Evolutionary conservation across 805 yeast genomes (phyloP).

Genomic region (Candida incommunis): DNA sequence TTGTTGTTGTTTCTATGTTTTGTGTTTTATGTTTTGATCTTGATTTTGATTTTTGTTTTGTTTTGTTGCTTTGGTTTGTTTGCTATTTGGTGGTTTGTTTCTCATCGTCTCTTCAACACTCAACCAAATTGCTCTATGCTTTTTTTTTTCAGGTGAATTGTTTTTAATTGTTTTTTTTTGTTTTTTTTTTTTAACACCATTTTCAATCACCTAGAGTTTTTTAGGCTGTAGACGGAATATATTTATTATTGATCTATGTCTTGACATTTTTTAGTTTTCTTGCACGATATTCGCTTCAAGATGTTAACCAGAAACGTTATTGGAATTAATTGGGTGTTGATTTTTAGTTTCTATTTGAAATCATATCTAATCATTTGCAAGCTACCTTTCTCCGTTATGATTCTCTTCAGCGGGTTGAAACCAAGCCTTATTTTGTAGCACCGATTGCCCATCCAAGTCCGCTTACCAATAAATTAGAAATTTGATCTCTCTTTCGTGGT

Average conservation of each 20-base stretch:
- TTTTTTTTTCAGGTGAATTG: neutral
- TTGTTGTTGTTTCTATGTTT: too few species aligned
- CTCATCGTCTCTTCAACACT: too few species aligned
- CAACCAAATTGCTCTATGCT: neutral
- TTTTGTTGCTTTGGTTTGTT: neutral
- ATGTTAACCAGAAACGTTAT: too few species aligned
- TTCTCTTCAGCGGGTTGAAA: too few species aligned
- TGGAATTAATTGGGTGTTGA: too few species aligned
- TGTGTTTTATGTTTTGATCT: slow-evolving; percentile 7
- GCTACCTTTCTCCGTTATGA: too few species aligned
- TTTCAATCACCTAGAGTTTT: neutral
- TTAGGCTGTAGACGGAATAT: slow-evolving; percentile 1
- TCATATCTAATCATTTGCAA: too few species aligned
- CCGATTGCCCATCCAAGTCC: slow-evolving; percentile 1
- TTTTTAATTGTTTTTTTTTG: neutral
- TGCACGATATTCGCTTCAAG: too few species aligned
- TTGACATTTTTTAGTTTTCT: too few species aligned
- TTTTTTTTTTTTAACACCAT: neutral
- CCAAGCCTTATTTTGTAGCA: neutral
- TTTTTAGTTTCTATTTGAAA: too few species aligned
- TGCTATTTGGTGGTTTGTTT: neutral
- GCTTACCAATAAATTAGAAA: neutral
- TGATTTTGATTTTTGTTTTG: neutral
- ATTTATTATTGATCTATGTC: neutral
- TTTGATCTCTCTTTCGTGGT: neutral